Percentiles rank a stretch among this genome's conserved stretches.
phyloP scores from a whole-genome alignment of 305 asterid genomes.

The Solanum aculeatissimum region DNA sequence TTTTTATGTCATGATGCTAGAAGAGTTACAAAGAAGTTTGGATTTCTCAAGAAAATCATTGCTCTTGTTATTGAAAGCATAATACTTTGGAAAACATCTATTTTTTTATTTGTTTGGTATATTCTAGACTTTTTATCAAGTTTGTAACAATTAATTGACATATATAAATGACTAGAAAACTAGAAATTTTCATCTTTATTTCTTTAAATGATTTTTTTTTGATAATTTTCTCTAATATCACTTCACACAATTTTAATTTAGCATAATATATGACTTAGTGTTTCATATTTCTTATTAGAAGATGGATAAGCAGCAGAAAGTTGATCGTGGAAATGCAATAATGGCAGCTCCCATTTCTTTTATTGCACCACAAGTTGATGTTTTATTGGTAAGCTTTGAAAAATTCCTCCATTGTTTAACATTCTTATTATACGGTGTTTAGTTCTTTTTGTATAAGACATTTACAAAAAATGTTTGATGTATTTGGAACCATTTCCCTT shows the following conservation, averaged over 20 bases:
- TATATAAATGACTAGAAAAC: not conserved
- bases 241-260: not conserved
- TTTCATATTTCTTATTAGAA: no score
- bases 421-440: not conserved
- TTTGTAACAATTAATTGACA: not conserved
- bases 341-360: not conserved
- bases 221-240: not conserved
- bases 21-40: not conserved
- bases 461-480: not conserved
- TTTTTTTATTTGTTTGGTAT: not conserved
- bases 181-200: not conserved
- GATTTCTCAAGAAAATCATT: not conserved
- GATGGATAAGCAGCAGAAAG: not conserved
- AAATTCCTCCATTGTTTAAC: not conserved
- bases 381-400: not conserved
- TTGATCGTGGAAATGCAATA: no score
- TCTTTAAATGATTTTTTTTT: not conserved
- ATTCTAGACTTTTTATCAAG: not conserved
- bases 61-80: not conserved
- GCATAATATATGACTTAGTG: not conserved
- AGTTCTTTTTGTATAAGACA: not conserved
- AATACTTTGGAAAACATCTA: not conserved
- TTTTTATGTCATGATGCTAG: no score
- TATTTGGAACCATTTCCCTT: no score
- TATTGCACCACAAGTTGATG: not conserved